These are phyloP conservation scores for Neurospora sp. DNA, from an alignment of 2,329 filamentous ascomycete genomes.

Conservation along the genomic window DNA sequence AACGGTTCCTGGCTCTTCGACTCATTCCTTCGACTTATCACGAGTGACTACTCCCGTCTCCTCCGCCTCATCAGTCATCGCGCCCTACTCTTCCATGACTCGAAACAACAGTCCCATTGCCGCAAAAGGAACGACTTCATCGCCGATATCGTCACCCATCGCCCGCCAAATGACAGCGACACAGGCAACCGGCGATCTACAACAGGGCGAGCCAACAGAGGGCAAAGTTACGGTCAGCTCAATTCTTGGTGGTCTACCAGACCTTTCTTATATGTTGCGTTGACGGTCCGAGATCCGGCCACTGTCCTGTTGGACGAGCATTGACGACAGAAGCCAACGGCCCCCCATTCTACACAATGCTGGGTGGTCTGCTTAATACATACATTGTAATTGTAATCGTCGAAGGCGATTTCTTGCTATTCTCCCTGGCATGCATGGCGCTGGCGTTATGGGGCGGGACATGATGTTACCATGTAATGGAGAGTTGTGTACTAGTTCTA, in stretches of 20 bases:
- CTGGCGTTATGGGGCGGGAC: neutral
- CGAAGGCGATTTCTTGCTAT: neutral
- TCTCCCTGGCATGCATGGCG: neutral
- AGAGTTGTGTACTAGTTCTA: neutral
- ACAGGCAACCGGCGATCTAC: neutral
- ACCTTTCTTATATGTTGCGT: slow-evolving; percentile 26
- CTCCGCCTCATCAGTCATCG: neutral
- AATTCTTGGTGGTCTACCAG: slow-evolving; percentile 21
- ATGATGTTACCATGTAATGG: neutral
- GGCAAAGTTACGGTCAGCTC: slow-evolving; percentile 10
- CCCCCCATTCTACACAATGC: slow-evolving; percentile 1
- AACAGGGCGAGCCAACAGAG: neutral
- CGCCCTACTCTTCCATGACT: neutral
- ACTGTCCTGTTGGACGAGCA: slow-evolving; percentile 5
- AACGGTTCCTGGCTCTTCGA: neutral
- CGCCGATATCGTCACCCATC: slow-evolving; percentile 1
- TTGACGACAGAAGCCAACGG: neutral
- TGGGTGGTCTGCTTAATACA: neutral
- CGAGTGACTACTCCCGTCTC: neutral
- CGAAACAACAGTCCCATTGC: neutral
- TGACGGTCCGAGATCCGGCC: slow-evolving; percentile 6
- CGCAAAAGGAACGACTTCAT: neutral
- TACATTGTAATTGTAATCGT: neutral
- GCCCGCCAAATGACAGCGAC: neutral
- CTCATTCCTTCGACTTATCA: neutral